These are phyloP conservation scores for Pontederia paniculata DNA, from an alignment of 176 grass and related monocot genomes.

Conservation along the genomic window DNA sequence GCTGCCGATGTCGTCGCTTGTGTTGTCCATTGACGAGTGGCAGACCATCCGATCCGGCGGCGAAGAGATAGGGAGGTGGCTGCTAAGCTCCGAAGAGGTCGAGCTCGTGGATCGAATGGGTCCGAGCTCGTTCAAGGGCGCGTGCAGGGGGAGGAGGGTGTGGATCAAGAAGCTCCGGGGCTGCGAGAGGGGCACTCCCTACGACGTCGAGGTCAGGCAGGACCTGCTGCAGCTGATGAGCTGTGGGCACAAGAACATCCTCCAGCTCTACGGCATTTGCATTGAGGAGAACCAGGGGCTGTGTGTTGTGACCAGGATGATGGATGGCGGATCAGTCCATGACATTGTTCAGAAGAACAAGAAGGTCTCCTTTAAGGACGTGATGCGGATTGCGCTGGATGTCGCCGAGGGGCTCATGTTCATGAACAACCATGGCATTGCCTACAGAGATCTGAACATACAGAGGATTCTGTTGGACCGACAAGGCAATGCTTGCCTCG, in stretches of 20 bases:
- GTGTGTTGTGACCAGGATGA: conserved; percentile 76
- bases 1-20: conserved; percentile 69
- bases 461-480: conserved; percentile 66
- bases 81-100: conserved; percentile 71
- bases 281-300: conserved; percentile 72
- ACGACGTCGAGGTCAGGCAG: conserved; percentile 76
- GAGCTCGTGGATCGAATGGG: conserved; percentile 69
- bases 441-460: conserved; percentile 78
- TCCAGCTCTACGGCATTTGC: conserved; percentile 87
- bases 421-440: conserved; percentile 78
- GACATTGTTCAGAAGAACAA: conserved; percentile 67
- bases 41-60: conserved; percentile 82
- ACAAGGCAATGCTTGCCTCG: conserved; percentile 77
- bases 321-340: conserved; percentile 85
- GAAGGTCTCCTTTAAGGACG: conserved; percentile 46
- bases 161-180: conserved; percentile 95
- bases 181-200: conserved; percentile 78
- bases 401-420: conserved; percentile 71
- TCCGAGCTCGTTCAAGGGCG: conserved; percentile 56
- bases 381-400: conserved; percentile 53
- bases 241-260: conserved; percentile 87
- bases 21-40: conserved; percentile 91
- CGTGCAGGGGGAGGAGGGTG: conserved; percentile 60
- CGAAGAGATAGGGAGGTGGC: conserved; percentile 63
- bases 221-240: conserved; percentile 97